Evolutionary conservation across 2,329 filamentous ascomycete species (phyloP).

Genomic region (Ophiostoma sp.): DNA sequence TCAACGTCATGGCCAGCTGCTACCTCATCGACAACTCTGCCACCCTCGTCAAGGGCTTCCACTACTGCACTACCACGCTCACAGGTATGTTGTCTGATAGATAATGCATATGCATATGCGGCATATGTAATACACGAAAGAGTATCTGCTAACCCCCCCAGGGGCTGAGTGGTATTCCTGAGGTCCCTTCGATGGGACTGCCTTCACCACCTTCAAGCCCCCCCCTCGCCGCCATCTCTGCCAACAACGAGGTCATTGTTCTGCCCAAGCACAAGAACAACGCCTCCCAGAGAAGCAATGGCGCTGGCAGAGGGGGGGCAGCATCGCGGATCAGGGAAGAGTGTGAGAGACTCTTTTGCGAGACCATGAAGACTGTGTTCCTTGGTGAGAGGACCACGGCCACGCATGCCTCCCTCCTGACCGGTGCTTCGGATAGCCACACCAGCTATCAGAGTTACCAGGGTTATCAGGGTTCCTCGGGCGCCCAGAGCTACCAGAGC

Average conservation of each 20-base stretch:
- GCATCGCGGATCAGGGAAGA: slow-evolving; percentile 95
- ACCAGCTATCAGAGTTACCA: neutral
- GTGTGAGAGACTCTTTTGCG: slow-evolving; percentile 99
- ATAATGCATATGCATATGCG: neutral
- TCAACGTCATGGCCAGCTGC: slow-evolving; percentile 84
- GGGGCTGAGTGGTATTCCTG: slow-evolving; percentile 92
- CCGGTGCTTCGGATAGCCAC: slow-evolving; percentile 56
- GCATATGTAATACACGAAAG: neutral
- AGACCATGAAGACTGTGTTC: slow-evolving; percentile 89
- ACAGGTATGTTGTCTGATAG: neutral
- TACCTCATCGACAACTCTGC: slow-evolving; percentile 70
- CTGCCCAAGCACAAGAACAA: slow-evolving; percentile 49
- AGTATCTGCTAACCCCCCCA: slow-evolving; percentile 30
- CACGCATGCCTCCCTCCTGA: slow-evolving; percentile 76
- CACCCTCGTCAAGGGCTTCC: slow-evolving; percentile 71
- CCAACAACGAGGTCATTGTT: slow-evolving; percentile 61
- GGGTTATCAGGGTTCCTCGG: no score
- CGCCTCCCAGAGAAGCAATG: slow-evolving; percentile 38
- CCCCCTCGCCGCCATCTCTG: slow-evolving; percentile 72
- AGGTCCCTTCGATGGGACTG: slow-evolving; percentile 78
- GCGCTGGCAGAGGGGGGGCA: slow-evolving; percentile 72
- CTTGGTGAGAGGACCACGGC: slow-evolving; percentile 84
- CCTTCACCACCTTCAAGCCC: slow-evolving; percentile 82
- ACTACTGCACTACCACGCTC: slow-evolving; percentile 91
- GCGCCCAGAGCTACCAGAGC: no score